Evolutionary conservation across 345 rosid species (phyloP), one percentile per base, ranked within the genome.

Genomic region (Hibiscus tridactylites): DNA sequence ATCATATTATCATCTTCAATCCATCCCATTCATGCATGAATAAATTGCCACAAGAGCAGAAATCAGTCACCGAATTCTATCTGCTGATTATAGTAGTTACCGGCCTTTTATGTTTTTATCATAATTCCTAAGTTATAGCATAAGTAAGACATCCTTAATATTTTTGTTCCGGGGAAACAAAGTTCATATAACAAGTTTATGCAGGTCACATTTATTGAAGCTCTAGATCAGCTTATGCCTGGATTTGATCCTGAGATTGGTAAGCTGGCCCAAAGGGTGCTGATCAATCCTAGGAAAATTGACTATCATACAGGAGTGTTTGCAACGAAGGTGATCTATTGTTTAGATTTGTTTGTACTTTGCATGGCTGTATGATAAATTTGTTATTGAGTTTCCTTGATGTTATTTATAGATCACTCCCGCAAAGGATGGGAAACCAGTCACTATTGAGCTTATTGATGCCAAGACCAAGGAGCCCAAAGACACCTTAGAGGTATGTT

Each of bases 161-260:
- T 19, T 52, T 17, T 53, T 53, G n/a, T 54, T 19, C 35, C n/a
- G 65, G 10, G 68, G 63, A 65, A 68, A 72, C 47, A 47, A 31
- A 66, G 67, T 5, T 71, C 49, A 64, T 77, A 24, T 52, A 71
- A 69, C 54, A 21, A 12, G 46, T 65, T 63, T 72, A 0, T 79
- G 77, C 87, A 95, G 99, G 99, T 92, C 65, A 95, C 99, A 50
- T 95, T 95, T 74, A 68, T 95, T 76, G 99, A 95, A 86, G 99
- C 98, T 47, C 76, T 95, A 70, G 98, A 95, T 83, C 98, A 92
- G 83, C 88, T 95, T 39, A 95, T 95, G 99, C 99, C 99, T 74
- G 98, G 99, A 78, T 95, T 95, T 89, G 99, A 95, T 81, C 99
- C 99, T 64, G 99, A 95, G 82, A 95, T 92, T 73, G 86, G 98